These are phyloP conservation scores for Penicillium lagena DNA, from an alignment of 495 filamentous ascomycete species.

Conservation along the genomic window DNA sequence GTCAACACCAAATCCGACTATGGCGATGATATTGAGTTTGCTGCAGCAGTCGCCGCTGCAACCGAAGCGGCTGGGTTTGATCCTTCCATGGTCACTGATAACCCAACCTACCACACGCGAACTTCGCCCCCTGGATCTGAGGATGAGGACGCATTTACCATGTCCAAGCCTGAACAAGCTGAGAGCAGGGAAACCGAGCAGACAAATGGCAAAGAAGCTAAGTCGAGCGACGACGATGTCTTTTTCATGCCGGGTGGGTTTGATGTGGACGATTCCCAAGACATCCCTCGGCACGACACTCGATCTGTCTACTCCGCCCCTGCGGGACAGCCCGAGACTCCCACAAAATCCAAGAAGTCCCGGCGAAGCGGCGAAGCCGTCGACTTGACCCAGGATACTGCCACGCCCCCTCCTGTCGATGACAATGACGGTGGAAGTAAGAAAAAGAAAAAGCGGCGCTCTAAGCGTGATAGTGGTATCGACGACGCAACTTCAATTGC, in stretches of 20 bases:
- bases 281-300: slow-evolving; percentile 5
- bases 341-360: slow-evolving; percentile 15
- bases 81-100: slow-evolving; percentile 61
- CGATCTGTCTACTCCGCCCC: slow-evolving; percentile 23
- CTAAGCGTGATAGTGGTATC: slow-evolving; percentile 25
- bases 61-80: slow-evolving; percentile 64
- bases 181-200: slow-evolving; percentile 17
- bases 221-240: slow-evolving; percentile 13
- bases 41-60: slow-evolving; percentile 63
- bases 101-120: slow-evolving; percentile 55
- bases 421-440: slow-evolving; percentile 10
- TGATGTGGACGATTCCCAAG: slow-evolving; percentile 12
- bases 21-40: slow-evolving; percentile 59
- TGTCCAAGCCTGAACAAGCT: background rate
- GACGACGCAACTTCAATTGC: slow-evolving; percentile 29
- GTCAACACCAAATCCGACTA: slow-evolving; percentile 4
- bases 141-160: slow-evolving; percentile 33
- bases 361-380: slow-evolving; percentile 16
- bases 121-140: slow-evolving; percentile 59
- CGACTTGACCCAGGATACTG: slow-evolving; percentile 9
- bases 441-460: slow-evolving; percentile 20
- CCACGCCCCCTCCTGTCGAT: background rate
- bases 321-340: slow-evolving; percentile 8
- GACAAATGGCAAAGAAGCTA: slow-evolving; percentile 13
- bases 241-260: slow-evolving; percentile 40